Conservation (phyloP, 306 rosid genomes). For the Begonia masoniana region DNA sequence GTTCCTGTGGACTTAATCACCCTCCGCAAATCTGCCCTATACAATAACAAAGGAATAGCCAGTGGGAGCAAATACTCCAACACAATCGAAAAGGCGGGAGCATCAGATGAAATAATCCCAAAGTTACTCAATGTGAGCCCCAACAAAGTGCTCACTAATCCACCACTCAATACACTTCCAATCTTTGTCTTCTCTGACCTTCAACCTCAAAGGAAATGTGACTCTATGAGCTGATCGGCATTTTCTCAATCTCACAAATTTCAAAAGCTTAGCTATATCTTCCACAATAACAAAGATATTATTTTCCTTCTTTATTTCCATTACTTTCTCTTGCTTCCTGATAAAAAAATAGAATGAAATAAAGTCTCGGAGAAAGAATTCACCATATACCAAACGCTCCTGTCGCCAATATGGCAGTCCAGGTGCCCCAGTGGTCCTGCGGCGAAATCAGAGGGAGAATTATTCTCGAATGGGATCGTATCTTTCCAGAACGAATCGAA, state of each 20-base stretch:
- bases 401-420: conserved; percentile 26
- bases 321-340: not conserved
- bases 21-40: conserved; percentile 41
- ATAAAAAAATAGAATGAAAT: not conserved
- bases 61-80: conserved; percentile 56
- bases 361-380: not conserved
- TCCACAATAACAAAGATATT: not conserved
- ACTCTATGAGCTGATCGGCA: not conserved
- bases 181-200: conserved; percentile 49
- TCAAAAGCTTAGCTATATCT: not conserved
- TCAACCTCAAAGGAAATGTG: conserved; percentile 9
- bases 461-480: no score
- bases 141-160: conserved; percentile 63
- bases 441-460: conserved; percentile 20
- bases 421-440: conserved; percentile 33
- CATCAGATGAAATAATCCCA: conserved; percentile 55
- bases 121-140: conserved; percentile 60
- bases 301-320: not conserved
- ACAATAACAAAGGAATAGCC: conserved; percentile 46
- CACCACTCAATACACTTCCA: conserved; percentile 71
- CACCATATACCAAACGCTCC: conserved; percentile 40
- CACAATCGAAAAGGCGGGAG: conserved; percentile 42
- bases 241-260: not conserved
- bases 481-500: no score
- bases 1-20: conserved; percentile 42